Evolutionary conservation across 495 filamentous ascomycete species (phyloP), one percentile per base, ranked within the genome.

Genomic region (Penicillium lagena): DNA sequence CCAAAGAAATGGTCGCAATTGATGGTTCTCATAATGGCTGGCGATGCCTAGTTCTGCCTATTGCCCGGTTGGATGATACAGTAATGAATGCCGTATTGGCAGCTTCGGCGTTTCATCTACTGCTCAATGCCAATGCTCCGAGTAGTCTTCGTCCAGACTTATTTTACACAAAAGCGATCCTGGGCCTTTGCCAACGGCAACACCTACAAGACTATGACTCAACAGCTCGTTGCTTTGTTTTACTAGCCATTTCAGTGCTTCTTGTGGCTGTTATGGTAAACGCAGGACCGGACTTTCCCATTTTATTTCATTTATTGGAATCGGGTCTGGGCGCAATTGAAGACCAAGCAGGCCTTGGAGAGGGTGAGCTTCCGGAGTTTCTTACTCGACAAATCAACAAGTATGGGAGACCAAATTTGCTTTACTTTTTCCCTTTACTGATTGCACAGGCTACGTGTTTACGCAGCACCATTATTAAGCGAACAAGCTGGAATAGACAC

Each of bases 21-120:
- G 47, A 54, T 39, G 44, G 38, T 31, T 9, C 27, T 9, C 39
- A 39, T 42, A 54, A 54, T 17, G 51, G 51, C 12, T 54, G 39
- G 28, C 51, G 51, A 27, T 35, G 33, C 17, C 27, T 51, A 14
- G 42, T 51, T 31, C 42, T 54, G 7, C 51, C 51, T 0, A 14
- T 46, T 31, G 47, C 51, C 12, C 17, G 36, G 13, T 17, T 35
- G 9, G 39, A 54, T 34, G 12, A 34, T 9, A 17, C 46, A 7
- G 47, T 54, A 15, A 34, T 44, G 41, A 38, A 50, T n/a, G 35
- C 47, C n/a, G 47, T 50, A 7, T 13, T 37, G 12, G 44, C 44
- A 27, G 47, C 38, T 14, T 44, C 47, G 12, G 36, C 37, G 7
- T 39, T 44, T 12, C 47, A 50, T 10, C 29, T 46, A 7, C 29